Conservation (phyloP, 768 basidiomycete genomes). For the Auriscalpium orientale region DNA sequence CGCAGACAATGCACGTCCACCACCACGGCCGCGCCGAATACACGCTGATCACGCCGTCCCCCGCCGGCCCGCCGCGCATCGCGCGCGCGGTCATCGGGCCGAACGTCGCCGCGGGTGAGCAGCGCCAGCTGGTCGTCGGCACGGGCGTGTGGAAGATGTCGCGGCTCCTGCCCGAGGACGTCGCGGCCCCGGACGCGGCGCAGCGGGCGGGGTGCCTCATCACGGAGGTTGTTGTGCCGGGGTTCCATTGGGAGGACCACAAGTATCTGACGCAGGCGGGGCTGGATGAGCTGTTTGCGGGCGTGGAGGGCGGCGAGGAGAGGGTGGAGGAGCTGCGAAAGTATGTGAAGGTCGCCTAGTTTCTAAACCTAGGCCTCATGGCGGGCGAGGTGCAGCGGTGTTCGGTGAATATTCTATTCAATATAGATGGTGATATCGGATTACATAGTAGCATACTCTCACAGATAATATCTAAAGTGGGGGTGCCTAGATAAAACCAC, state of each 20-base stretch:
- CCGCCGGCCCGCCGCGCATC: constrained; percentile 22
- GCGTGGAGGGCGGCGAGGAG: constrained; percentile 20
- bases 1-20: constrained; percentile 43
- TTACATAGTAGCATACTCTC: not conserved
- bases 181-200: constrained; percentile 27
- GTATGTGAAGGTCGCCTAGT: constrained; percentile 13
- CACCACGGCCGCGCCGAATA: constrained; percentile 46
- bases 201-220: constrained; percentile 43
- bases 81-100: constrained; percentile 38
- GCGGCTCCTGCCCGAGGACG: constrained; percentile 38
- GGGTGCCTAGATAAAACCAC: constrained; percentile 9
- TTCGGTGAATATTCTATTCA: too few relatives aligned
- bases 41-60: constrained; percentile 31
- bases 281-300: constrained; percentile 29
- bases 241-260: constrained; percentile 48
- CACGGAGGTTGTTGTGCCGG: constrained; percentile 53
- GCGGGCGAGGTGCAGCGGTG: too few relatives aligned
- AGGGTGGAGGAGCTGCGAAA: constrained; percentile 7
- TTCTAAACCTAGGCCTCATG: too few relatives aligned
- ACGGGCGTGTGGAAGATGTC: constrained; percentile 50
- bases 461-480: constrained; percentile 15
- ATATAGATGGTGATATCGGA: too few relatives aligned
- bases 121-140: constrained; percentile 42
- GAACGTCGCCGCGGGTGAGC: constrained; percentile 34
- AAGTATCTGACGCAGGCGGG: constrained; percentile 30